Evolutionary conservation across 306 rosid species (phyloP), one percentile per base, ranked within the genome.

Genomic region (Senna siamea): DNA sequence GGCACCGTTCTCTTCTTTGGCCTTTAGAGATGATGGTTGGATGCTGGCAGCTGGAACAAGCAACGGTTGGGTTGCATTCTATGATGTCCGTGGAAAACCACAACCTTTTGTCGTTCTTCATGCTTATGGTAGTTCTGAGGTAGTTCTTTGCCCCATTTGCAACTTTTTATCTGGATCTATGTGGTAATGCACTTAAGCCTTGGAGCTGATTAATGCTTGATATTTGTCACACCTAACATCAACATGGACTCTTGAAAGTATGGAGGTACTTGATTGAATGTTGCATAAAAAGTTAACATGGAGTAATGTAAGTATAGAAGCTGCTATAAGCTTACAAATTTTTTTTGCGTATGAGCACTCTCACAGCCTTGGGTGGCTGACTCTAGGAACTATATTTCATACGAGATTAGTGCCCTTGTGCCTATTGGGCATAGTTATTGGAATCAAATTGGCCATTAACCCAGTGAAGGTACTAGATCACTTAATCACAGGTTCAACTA

Each of bases 21-120:
- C 93, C 83, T 95, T 85, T 82, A 85, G 87, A 87, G 99, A 92
- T 72, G 97, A 95, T 82, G 99, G 99, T 74, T 90, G 76, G 92
- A 87, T 89, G 86, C 90, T 95, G 54, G 97, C 96, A 60, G 98
- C 98, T 75, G 99, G 98, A 86, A 95, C 98, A 58, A 90, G 99
- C 86, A 92, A 89, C 69, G 99, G 99, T 37, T 89, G 90, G 41
- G 97, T 95, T 70, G 98, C 90, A 57, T 90, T 95, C 88, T 92
- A 92, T 64, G 98, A 95, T 77, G 92, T 95, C 60, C 98, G 98
- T 73, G 98, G 96, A 75, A 95, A 95, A 78, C 97, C 96, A 47
- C 93, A 92, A 81, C 99, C 99, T 62, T 81, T 88, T 76, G 92
- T 84, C 53, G 93, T 89, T 83, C 98, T 95, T 72, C 94, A 91